A percentile compares a stretch with the other conserved stretches of the same genome.
Evolutionary conservation across 75 land plant species (phyloP).

Genomic region (Cunninghamia lanceolata): DNA sequence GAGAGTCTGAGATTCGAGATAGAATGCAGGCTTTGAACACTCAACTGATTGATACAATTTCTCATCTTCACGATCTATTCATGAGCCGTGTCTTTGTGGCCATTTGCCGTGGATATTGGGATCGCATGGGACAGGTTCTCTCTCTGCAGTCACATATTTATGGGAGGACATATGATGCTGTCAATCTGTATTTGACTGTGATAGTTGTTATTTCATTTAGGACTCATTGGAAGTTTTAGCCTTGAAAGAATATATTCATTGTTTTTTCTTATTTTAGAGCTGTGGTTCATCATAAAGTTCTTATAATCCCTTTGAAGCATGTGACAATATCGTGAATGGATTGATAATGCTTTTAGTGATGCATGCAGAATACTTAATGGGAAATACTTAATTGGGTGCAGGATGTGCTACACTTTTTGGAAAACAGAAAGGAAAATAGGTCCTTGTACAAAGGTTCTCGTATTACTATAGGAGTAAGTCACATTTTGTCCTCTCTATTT

Average conservation of each 20-base stretch:
- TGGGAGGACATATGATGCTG: background rate
- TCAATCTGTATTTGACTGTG: background rate
- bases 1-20: slow-evolving; percentile 70
- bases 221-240: background rate
- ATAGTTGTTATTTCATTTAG: background rate
- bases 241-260: background rate
- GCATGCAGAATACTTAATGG: background rate
- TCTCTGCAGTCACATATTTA: background rate
- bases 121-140: slow-evolving; percentile 86
- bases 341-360: background rate
- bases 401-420: slow-evolving; percentile 84
- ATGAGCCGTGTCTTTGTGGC: slow-evolving; percentile 74
- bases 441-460: slow-evolving; percentile 83
- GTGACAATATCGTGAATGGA: background rate
- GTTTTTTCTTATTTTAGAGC: background rate
- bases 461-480: slow-evolving; percentile 67
- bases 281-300: background rate
- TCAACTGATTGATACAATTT: slow-evolving; percentile 56
- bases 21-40: slow-evolving; percentile 88
- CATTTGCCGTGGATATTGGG: slow-evolving; percentile 84
- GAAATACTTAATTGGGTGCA: slow-evolving; percentile 19
- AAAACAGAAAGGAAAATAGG: slow-evolving; percentile 76
- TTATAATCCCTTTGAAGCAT: background rate
- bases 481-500: background rate
- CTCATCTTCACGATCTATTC: slow-evolving; percentile 73